Base-by-base conservation (phyloP, 176 grass and related monocot species). In the Ampelocalamus luodianensis region DNA sequence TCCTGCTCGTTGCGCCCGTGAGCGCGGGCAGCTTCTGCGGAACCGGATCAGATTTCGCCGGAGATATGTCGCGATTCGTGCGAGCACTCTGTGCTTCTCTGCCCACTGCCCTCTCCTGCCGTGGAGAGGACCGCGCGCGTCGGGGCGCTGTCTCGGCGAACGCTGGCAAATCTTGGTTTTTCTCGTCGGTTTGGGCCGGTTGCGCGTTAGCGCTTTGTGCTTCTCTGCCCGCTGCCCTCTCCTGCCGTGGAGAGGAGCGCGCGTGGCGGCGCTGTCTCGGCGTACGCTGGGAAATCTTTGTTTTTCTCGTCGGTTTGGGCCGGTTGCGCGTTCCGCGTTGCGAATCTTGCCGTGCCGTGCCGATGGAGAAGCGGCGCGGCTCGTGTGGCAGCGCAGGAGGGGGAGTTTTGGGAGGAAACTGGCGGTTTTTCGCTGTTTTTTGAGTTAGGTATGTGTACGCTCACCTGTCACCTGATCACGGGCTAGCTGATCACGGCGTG, bases 391-490 rank as follows among this genome's bases (percentile, higher is more conserved):
- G 58, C 15, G 67, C 10, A 37, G 43, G 22, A 38, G 55, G 55
- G 39, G 43, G 26, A 7, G 58, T 8, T 27, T 62, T 18, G 17
- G 54, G 4, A 3, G 13, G 71, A 53, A 75, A 74, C 29, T 14
- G 43, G 43, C 81, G 70, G 8, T 29, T 42, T 66, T 7, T 14
- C 13, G 42, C 81, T 11, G 55, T 12, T 1, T 24, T 63, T 8
- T 14, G 5, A 24, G 42, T 0, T 5, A 36, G 23, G 22, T 38
- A 11, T 32, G 34, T 9, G 49, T 1, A 29, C 24, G 37, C 7
- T 29, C 58, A 38, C 36, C 39, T 87, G 79, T 4, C 73, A 64
- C 46, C 8, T 24, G 22, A 36, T 81, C 88, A 89, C 82, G 82
- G 88, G 46, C 38, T 9, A 5, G 32, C 65, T 34, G 40, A 51